Evolutionary conservation across 208 protist species (phyloP).

Genomic region (Endotrypanum monterogeii): DNA sequence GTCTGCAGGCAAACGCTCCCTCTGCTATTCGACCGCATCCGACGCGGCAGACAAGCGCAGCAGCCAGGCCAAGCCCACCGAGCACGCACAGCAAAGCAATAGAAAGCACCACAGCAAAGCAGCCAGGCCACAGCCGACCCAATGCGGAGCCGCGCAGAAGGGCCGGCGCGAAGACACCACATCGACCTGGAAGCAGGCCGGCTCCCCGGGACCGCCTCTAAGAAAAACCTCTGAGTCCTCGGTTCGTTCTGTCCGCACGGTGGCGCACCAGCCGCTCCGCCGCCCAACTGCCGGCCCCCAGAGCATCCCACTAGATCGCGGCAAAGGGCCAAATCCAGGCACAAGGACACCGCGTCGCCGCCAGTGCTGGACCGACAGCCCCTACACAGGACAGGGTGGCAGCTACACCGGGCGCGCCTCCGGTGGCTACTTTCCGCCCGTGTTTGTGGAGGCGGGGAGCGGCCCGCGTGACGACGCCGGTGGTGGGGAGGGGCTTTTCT

Average conservation of each 20-base stretch:
- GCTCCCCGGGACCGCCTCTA: neutral
- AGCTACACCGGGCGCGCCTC: neutral
- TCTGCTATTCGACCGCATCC: constrained; percentile 6
- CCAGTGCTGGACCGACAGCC: constrained; percentile 11
- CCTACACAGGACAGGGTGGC: neutral
- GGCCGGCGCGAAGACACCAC: neutral
- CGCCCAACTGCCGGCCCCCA: neutral
- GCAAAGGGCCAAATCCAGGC: neutral
- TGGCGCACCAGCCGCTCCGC: constrained; percentile 7
- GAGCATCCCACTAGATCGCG: neutral
- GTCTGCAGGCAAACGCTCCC: neutral
- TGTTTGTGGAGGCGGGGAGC: neutral
- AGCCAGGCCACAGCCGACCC: neutral
- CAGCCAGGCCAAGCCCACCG: neutral
- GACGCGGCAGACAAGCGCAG: constrained; percentile 1
- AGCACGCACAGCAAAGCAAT: neutral
- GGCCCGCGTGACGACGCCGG: neutral
- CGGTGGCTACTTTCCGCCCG: constrained; percentile 1
- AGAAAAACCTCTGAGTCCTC: neutral
- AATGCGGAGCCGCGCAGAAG: neutral
- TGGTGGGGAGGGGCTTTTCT: neutral
- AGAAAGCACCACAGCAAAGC: neutral
- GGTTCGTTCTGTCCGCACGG: constrained; percentile 1
- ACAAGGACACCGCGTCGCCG: constrained; percentile 1
- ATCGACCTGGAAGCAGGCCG: neutral